These are phyloP conservation scores for Bruguiera parviflora DNA, from an alignment of 345 rosid species.

Conservation along the genomic window DNA sequence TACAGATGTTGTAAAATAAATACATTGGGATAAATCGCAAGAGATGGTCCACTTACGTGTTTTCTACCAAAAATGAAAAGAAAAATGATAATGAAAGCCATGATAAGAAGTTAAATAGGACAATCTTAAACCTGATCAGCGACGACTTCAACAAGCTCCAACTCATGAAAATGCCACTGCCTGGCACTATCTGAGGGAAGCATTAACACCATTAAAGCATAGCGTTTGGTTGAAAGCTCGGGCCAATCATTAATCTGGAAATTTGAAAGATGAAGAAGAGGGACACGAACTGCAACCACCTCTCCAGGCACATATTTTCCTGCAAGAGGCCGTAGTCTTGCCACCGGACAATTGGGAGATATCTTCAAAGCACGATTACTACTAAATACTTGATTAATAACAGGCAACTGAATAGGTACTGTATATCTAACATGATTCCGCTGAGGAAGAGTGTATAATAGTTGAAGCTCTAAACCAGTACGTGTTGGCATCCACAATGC, in stretches of 20 bases:
- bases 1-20: background rate
- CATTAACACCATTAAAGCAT: conserved; percentile 96
- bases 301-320: conserved; percentile 86
- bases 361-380: conserved; percentile 71
- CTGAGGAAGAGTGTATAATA: conserved; percentile 85
- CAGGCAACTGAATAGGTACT: conserved; percentile 93
- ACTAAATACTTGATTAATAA: conserved; percentile 80
- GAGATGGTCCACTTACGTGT: too few species aligned
- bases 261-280: conserved; percentile 91
- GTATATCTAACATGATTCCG: conserved; percentile 91
- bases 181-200: conserved; percentile 98
- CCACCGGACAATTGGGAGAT: conserved; percentile 88
- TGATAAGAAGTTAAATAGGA: background rate
- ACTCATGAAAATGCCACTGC: conserved; percentile 95
- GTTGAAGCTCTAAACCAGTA: conserved; percentile 92
- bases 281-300: conserved; percentile 96
- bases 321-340: conserved; percentile 73
- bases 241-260: conserved; percentile 99
- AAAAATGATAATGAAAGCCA: background rate
- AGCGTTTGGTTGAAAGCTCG: conserved; percentile 90
- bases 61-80: background rate
- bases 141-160: conserved; percentile 98
- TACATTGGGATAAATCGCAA: background rate
- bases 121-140: conserved; percentile 77
- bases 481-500: conserved; percentile 99